Percentiles rank a stretch among this genome's conserved stretches.
Evolutionary conservation across 2,329 filamentous ascomycete species (phyloP).

Genomic region (Stachybotrys echinatus): DNA sequence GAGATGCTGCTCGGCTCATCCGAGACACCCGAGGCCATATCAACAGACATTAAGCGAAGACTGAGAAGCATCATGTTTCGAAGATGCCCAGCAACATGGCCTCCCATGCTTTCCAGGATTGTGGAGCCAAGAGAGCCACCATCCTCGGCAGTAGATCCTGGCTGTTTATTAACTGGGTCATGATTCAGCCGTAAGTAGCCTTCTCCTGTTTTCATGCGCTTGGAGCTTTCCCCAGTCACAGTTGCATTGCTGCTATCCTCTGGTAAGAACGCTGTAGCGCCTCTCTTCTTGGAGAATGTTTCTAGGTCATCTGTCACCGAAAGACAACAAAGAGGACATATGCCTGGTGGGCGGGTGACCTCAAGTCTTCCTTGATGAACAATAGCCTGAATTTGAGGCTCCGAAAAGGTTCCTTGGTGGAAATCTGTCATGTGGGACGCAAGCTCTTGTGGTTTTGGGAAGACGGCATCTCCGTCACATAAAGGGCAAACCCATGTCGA

Average conservation of each 20-base stretch:
- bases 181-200: neutral
- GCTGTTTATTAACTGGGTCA: neutral
- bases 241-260: neutral
- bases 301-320: neutral
- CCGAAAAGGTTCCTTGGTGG: neutral
- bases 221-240: neutral
- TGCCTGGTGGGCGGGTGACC: neutral
- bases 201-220: neutral
- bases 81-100: neutral
- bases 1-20: neutral
- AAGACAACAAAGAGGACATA: neutral
- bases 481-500: neutral
- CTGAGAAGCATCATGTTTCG: neutral
- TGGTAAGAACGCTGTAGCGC: neutral
- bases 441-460: neutral
- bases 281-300: neutral
- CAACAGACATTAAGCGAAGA: neutral
- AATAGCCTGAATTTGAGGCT: neutral
- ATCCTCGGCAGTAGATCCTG: neutral
- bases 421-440: neutral
- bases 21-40: neutral
- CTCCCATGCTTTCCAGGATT: neutral
- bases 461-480: neutral
- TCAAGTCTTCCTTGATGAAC: neutral
- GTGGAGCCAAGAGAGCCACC: neutral